Base-by-base conservation (phyloP, 2,329 filamentous ascomycete genomes). In the Amauroascus niger region DNA sequence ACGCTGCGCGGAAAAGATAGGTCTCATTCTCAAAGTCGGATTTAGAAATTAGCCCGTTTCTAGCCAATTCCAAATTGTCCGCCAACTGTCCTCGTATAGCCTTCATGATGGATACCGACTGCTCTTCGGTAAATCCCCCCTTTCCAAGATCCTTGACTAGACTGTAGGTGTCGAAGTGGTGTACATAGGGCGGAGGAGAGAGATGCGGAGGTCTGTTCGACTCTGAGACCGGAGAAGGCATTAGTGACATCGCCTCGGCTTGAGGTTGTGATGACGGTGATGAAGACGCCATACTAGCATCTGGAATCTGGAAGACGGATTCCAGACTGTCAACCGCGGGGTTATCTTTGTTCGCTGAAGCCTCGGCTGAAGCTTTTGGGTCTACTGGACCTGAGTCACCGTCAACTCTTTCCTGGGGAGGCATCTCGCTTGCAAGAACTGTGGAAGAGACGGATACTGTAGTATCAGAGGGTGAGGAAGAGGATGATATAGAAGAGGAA, bases 81-180 rank as follows among this genome's bases (percentile, higher is more conserved):
- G 84, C 82, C 13, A 98, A 73, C 48, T 94, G 76, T 2, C 78
- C 77, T 20, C 91, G 83, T 53, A 97, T 83, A 5, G 86, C 88
- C 74, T 97, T 97, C 93, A 98, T 98, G 49, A 88, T 76, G 5
- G 84, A 88, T 49, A 89, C 82, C 24, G 88, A 83, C 69, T 96
- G 91, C 0, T 77, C 77, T 43, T 80, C 75, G 1, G 79, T 81
- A 70, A 89, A 96, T 0, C 85, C 86, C 11, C 83, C 82, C 0
- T 72, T 73, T 16, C 83, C 78, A 14, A 98, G 81, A 62, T 88
- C 82, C 64, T 86, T 85, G 14, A 97, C 93, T 4, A 97, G 79
- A 13, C 82, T 84, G 70, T 93, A 98, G 22, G 85, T 95, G 71
- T 98, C 91, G 70, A 98, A 98, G 71, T 97, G 89, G 72, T 98